Percentiles rank a stretch among this genome's conserved stretches.
Evolutionary conservation across 805 yeast species (phyloP).

Genomic region (Yarrowia phangngaensis): DNA sequence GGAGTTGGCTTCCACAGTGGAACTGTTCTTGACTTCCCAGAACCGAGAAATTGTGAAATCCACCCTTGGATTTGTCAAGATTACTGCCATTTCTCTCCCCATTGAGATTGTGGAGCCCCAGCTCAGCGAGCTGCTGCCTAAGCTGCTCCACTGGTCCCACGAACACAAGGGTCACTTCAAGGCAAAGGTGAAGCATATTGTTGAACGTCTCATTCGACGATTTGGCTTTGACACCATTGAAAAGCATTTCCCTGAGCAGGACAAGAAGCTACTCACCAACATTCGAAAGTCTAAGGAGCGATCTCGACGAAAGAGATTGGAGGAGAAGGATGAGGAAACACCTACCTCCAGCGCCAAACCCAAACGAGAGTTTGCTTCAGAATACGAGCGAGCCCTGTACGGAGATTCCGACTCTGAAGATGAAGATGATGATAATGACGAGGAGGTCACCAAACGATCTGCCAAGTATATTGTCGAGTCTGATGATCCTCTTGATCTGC

Average conservation of each 20-base stretch:
- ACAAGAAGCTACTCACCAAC: slow-evolving; percentile 73
- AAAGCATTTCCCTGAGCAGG: slow-evolving; percentile 83
- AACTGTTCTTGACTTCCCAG: slow-evolving; percentile 82
- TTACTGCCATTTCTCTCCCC: slow-evolving; percentile 81
- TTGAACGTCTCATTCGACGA: slow-evolving; percentile 85
- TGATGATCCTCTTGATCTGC: slow-evolving; percentile 78
- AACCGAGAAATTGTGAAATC: slow-evolving; percentile 92
- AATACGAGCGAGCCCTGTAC: slow-evolving; percentile 88
- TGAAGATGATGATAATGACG: slow-evolving; percentile 50
- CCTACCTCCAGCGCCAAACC: slow-evolving; percentile 41
- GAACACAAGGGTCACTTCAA: slow-evolving; percentile 95
- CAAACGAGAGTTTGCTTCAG: slow-evolving; percentile 55
- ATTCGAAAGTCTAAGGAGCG: slow-evolving; percentile 83
- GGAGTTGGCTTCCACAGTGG: slow-evolving; percentile 82
- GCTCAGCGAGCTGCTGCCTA: slow-evolving; percentile 60
- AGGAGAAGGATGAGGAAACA: slow-evolving; percentile 41
- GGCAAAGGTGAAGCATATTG: slow-evolving; percentile 84
- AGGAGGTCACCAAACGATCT: slow-evolving; percentile 30
- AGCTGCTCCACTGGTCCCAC: slow-evolving; percentile 86
- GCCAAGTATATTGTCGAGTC: slow-evolving; percentile 66
- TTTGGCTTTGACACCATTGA: slow-evolving; percentile 88
- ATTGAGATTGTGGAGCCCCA: slow-evolving; percentile 65
- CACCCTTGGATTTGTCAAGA: slow-evolving; percentile 69
- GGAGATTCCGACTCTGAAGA: slow-evolving; percentile 64
- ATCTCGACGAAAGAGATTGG: slow-evolving; percentile 64